These are phyloP conservation scores for Epichloe bromicola DNA, from an alignment of 2,329 filamentous ascomycete species.

Conservation along the genomic window DNA sequence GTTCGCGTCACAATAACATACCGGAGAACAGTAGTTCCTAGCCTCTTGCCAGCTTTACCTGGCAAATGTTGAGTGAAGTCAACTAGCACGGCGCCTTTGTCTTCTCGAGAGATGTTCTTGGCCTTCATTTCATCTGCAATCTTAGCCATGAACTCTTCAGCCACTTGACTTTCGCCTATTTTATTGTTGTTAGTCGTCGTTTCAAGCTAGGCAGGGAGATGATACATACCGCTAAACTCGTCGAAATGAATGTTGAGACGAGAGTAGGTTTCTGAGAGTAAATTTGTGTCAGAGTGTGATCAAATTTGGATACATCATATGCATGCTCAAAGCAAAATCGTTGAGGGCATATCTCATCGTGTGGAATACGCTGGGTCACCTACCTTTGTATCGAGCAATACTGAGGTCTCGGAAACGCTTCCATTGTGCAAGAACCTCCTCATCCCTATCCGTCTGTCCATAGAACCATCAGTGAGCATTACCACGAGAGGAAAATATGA, in stretches of 20 bases:
- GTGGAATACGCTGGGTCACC: not conserved
- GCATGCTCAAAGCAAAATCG: not conserved
- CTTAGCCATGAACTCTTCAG: constrained; percentile 51
- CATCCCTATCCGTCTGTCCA: constrained; percentile 46
- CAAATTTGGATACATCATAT: not conserved
- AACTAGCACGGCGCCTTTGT: constrained; percentile 59
- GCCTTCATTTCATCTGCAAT: constrained; percentile 49
- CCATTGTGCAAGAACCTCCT: constrained; percentile 48
- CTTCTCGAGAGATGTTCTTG: constrained; percentile 53
- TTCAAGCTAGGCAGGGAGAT: not conserved
- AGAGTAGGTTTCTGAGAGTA: constrained; percentile 42
- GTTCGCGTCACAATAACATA: constrained; percentile 3
- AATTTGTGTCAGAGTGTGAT: not conserved
- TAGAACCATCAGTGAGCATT: not conserved
- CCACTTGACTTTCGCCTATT: constrained; percentile 62
- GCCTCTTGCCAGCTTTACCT: constrained; percentile 53
- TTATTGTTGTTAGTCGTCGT: not conserved
- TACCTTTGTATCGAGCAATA: constrained; percentile 47
- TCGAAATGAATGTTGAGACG: constrained; percentile 61
- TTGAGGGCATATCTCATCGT: not conserved
- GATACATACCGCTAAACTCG: constrained; percentile 34
- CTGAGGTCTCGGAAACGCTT: constrained; percentile 52
- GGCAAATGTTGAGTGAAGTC: constrained; percentile 57
- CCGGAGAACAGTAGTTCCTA: constrained; percentile 58
- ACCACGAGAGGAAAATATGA: not conserved